Evolutionary conservation across 768 basidiomycete genomes (phyloP), one percentile per base, ranked within the genome.

Genomic region (Basidioascus undulatus): DNA sequence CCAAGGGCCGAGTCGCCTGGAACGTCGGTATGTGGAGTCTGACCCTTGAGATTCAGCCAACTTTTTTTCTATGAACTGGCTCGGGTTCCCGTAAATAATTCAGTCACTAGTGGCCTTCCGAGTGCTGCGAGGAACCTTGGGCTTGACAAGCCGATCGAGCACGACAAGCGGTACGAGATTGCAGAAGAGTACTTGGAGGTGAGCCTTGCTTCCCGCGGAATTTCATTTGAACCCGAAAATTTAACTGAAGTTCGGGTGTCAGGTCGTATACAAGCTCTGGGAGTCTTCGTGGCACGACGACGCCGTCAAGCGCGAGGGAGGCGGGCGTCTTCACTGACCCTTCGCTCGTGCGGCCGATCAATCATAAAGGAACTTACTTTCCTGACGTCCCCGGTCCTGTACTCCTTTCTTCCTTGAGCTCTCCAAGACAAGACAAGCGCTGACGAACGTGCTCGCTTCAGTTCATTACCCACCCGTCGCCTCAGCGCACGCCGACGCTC

Each of bases 251-350:
- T 30, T 9, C 28, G 28, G 28, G 15, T 30, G 28, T 35, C 16
- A 30, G 19, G 32, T 40, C 8, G 26, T 43, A 4, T 43, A 43
- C 31, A 43, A 43, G 42, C 36, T 43, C 13, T 43, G 42, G 42
- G 42, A 38, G 23, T 24, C 30, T 1, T 37, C 35, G 20, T 43
- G 42, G 42, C 28, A 32, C 8, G 42, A 43, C 31, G 37, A 43
- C 15, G 42, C 42, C 4, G 42, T 43, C 12, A 23, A 19, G 6
- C 10, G 13, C 2, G 42, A 43, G 23, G 15, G 32, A 32, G 23
- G 12, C 12, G 3, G 37, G 35, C 24, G 31, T 38, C 6, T 43
- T 25, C 32, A 24, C 32, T 24, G 37, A 43, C 6, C 42, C 42
- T 7, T 19, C n/a, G 8, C 20, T 37, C 3, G 23, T 43, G 3